Base-by-base conservation (phyloP, 2,329 filamentous ascomycete genomes). In the Diplodia scrobiculata region DNA sequence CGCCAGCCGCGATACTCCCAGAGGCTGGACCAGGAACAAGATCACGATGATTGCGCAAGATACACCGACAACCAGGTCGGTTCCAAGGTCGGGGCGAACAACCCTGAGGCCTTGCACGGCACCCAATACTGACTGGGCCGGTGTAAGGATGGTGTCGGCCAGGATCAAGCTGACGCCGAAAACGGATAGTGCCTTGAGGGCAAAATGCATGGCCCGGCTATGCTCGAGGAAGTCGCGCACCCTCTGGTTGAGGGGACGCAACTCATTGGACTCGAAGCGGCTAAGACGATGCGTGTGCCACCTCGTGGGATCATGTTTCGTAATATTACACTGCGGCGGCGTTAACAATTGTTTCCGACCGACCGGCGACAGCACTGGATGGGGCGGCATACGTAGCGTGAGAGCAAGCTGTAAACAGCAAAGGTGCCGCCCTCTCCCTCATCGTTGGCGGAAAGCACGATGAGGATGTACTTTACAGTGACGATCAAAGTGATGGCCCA, bases 341-440 rank as follows among this genome's bases (percentile, higher is more conserved):
- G 25, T 65, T 21, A 65, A 51, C 21, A n/a, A 11, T 19, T 7
- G 11, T 2, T 19, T 21, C 2, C 13, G 7, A 19, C 10, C 17
- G 11, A 14, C 27, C 7, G 25, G 2, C 25, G 29, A 21, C 19
- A 13, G 29, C 14, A 36, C 3, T 3, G 29, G 29, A 1, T 17
- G 9, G 45, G n/a, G 34, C 9, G 38, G 71, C 78, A 72, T 73
- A 83, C 83, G 74, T 84, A 87, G 70, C 74, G 70, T 0, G 87
- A 84, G 1, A 90, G 81, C 14, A 90, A 76, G 3, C 85, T 87
- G 74, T 90, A 90, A 29, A 87, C 83, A 34, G 84, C 86, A 74
- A 90, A 90, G 0, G 87, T 90, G 34, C 88, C 88, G 32, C 88
- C 88, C 72, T 91, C 87, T 52, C 88, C 88, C 72, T 90, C 87